phyloP scores from a whole-genome alignment of 2,329 filamentous ascomycete species.

The Aspergillus sclerotialis region DNA sequence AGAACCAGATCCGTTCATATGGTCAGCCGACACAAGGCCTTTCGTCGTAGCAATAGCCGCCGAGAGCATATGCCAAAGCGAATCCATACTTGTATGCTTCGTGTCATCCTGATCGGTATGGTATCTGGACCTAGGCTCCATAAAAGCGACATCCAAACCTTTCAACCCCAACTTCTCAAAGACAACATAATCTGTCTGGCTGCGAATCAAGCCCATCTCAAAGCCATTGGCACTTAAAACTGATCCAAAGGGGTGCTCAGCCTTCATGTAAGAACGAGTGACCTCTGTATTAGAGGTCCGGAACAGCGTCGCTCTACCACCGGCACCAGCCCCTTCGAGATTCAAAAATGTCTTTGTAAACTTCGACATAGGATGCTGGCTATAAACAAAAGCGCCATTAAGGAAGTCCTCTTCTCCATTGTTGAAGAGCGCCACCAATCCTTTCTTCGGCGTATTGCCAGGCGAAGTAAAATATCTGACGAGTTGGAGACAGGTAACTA shows the following conservation, averaged over 20 bases:
- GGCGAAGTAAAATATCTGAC: conserved; percentile 75
- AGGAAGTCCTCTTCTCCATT: conserved; percentile 93
- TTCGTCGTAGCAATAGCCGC: conserved; percentile 69
- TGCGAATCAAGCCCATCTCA: conserved; percentile 67
- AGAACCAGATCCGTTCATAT: conserved; percentile 59
- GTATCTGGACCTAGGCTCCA: conserved; percentile 75
- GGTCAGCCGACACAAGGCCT: conserved; percentile 61
- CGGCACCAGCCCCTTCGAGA: conserved; percentile 88
- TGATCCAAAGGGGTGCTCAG: conserved; percentile 71
- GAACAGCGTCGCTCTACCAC: conserved; percentile 80
- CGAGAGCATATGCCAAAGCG: conserved; percentile 93
- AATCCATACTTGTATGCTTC: conserved; percentile 59
- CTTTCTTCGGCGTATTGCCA: conserved; percentile 66
- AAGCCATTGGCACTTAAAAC: conserved; percentile 82
- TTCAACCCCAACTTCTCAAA: conserved; percentile 76
- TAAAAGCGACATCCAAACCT: conserved; percentile 88
- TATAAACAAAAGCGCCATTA: conserved; percentile 78
- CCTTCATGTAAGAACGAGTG: conserved; percentile 66
- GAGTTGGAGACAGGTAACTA: conserved; percentile 78
- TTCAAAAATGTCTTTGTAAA: conserved; percentile 88
- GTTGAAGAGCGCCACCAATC: conserved; percentile 80
- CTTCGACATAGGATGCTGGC: conserved; percentile 70
- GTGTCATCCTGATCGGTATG: conserved; percentile 87
- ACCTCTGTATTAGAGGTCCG: conserved; percentile 81
- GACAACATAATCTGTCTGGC: conserved; percentile 83